A percentile compares a stretch with the other conserved stretches of the same genome.
These are phyloP conservation scores for Boletellus dicymbophilus DNA, from an alignment of 1,284 basidiomycete genomes.

Conservation along the genomic window DNA sequence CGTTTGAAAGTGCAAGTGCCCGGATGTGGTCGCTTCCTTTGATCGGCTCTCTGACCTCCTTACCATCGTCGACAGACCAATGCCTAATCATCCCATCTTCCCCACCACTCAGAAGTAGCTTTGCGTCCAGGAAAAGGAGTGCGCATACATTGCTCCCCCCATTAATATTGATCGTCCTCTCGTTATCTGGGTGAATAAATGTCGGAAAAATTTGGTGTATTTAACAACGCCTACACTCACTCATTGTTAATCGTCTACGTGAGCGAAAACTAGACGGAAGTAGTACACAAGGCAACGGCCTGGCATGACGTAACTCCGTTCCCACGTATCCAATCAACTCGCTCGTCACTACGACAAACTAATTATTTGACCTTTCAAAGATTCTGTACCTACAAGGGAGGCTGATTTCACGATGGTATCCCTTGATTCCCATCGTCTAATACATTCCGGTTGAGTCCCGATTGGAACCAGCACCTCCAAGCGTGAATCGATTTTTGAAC, in stretches of 20 bases:
- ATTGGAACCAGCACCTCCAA: no score
- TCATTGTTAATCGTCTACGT: neutral
- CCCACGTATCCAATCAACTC: no score
- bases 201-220: neutral
- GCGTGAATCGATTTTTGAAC: no score
- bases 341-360: no score
- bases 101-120: conserved; percentile 3
- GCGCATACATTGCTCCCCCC: neutral
- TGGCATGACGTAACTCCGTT: no score
- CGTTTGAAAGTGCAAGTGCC: conserved; percentile 2
- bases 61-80: conserved; percentile 4
- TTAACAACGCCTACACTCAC: neutral
- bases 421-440: no score
- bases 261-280: no score
- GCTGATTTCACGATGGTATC: no score
- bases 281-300: no score
- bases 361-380: no score
- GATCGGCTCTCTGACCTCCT: neutral
- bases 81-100: conserved; percentile 3
- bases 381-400: no score
- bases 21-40: neutral
- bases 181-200: neutral
- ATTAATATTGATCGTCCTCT: neutral
- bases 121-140: neutral
- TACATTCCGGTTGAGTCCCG: no score